These are phyloP conservation scores for Cokeromyces recurvatus DNA, from an alignment of 371 early-diverging fungal species.

Conservation along the genomic window DNA sequence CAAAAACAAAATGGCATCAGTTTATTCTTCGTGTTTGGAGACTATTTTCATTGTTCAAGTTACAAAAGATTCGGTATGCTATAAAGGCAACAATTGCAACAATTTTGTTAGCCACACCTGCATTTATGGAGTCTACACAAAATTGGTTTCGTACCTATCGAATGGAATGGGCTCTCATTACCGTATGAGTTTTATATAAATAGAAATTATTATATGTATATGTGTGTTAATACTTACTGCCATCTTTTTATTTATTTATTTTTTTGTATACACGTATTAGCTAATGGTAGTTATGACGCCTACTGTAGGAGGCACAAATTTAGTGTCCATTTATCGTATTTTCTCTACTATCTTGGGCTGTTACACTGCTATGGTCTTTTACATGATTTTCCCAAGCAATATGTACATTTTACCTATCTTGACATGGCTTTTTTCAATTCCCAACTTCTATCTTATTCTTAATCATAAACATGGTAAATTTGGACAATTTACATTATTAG, in stretches of 20 bases:
- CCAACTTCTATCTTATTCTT: slow-evolving; percentile 66
- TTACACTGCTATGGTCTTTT: slow-evolving; percentile 53
- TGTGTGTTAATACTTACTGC: no score
- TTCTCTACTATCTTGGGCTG: slow-evolving; percentile 74
- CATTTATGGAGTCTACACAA: slow-evolving; percentile 60
- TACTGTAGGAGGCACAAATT: slow-evolving; percentile 80
- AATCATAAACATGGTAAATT: slow-evolving; percentile 72
- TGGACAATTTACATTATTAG: slow-evolving; percentile 72
- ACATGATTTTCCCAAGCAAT: slow-evolving; percentile 53
- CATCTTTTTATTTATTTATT: no score
- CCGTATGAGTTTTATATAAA: slow-evolving; percentile 57
- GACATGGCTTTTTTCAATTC: slow-evolving; percentile 67
- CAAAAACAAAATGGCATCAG: slow-evolving; percentile 46
- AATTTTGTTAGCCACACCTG: slow-evolving; percentile 58
- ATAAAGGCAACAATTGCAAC: slow-evolving; percentile 63
- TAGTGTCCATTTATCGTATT: slow-evolving; percentile 69
- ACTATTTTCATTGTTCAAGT: slow-evolving; percentile 55
- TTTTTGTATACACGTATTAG: slow-evolving; percentile 16
- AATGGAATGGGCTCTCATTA: slow-evolving; percentile 80
- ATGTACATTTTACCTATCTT: slow-evolving; percentile 46
- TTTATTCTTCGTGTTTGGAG: slow-evolving; percentile 59
- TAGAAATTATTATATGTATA: no score
- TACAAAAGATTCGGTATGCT: slow-evolving; percentile 69
- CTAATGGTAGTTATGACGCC: slow-evolving; percentile 83
- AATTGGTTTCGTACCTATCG: slow-evolving; percentile 60